A percentile compares a stretch with the other conserved stretches of the same genome.
Evolutionary conservation across 805 yeast species (phyloP).

Genomic region (Wickerhamomyces alni): DNA sequence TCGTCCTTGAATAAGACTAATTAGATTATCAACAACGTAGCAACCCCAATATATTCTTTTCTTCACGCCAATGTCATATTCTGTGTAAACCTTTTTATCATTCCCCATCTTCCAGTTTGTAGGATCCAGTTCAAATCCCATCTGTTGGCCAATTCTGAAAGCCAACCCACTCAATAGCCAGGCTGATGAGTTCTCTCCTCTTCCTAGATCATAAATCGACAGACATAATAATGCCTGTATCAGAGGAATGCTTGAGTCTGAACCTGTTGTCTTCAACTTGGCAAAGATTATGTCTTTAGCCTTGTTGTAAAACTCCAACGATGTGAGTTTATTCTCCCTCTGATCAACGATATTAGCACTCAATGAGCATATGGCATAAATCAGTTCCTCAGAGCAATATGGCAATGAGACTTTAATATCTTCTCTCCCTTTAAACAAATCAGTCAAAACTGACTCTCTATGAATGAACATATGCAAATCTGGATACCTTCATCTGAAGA

Average conservation of each 20-base stretch:
- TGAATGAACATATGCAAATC: neutral
- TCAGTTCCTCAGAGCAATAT: neutral
- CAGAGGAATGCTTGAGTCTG: neutral
- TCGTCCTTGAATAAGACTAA: neutral
- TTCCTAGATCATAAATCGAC: neutral
- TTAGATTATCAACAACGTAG: neutral
- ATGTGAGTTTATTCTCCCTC: neutral
- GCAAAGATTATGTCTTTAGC: neutral
- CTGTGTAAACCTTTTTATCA: neutral
- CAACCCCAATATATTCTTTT: neutral
- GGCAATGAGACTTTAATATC: neutral
- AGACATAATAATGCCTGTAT: neutral
- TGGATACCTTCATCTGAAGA: neutral
- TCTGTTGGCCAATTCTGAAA: neutral
- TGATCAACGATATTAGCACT: neutral
- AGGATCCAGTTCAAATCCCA: neutral
- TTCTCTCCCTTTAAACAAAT: neutral
- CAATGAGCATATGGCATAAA: neutral
- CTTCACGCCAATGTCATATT: neutral
- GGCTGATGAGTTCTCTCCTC: neutral
- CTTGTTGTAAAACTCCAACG: neutral
- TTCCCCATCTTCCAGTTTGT: neutral
- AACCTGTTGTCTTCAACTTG: neutral
- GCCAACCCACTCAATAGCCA: neutral
- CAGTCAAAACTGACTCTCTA: neutral